Evolutionary conservation across 116 monocot species (phyloP), one percentile per base, ranked within the genome.

Genomic region (Trichopus zeylanicus): DNA sequence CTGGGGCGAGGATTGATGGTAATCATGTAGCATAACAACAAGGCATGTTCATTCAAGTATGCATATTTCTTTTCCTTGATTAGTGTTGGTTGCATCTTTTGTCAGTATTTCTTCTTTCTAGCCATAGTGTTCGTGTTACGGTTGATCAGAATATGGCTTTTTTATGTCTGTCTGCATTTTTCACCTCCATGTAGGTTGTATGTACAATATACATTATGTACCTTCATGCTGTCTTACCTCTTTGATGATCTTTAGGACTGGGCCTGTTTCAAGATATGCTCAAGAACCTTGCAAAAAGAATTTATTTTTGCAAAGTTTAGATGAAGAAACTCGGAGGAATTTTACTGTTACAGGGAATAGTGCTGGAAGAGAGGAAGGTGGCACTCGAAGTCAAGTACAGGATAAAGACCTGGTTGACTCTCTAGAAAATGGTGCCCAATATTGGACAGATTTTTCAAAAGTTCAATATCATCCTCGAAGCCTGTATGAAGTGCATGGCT

Each of bases 361-460:
- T 47, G 1, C 68, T 46, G 54, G 27, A 53, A 46, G 59, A 52
- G 56, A 23, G 46, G 38, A n/a, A 42, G 42, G 35, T 34, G 32
- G 25, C 56, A 5, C 30, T 46, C 55, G 55, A 20, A 71, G 26
- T 42, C 67, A 68, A 58, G 27, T 87, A 11, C 57, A 73, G 49
- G 87, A 97, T 66, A 91, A 75, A 61, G 91, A 84, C 29, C 70
- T 73, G 11, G 66, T 87, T 29, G 77, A 75, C 31, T 71, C 75
- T 68, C 79, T 97, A 46, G 87, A 91, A 64, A 84, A 64, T 57
- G 66, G 66, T 53, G 82, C 87, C 60, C 54, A 72, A 7, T 87
- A 67, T 66, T 97, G 97, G 97, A 90, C 97, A 31, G 97, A 97
- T 51, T 97, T 75, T 75, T 84, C 84, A 19, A 91, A 97, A 78